A percentile compares a stretch with the other conserved stretches of the same genome.
These are phyloP conservation scores for Trichosporon coremiiforme DNA, from an alignment of 1,284 basidiomycete species.

Conservation along the genomic window DNA sequence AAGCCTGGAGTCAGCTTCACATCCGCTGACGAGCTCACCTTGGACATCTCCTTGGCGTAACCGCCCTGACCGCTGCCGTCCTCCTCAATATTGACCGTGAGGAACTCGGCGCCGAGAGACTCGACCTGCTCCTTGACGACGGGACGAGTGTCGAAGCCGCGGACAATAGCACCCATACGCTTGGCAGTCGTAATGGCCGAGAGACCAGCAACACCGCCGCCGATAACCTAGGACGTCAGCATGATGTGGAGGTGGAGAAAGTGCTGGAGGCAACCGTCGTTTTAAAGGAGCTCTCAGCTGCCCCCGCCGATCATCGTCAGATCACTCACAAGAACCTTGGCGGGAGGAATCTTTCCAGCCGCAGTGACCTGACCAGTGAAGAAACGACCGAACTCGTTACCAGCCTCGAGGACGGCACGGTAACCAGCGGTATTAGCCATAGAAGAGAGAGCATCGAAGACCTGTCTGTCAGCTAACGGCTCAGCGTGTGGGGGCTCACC, in stretches of 20 bases:
- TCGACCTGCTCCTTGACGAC: constrained; percentile 82
- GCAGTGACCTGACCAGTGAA: constrained; percentile 84
- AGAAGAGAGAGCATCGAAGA: constrained; percentile 82
- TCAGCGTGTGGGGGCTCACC: constrained; percentile 57
- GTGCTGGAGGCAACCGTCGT: too few species aligned
- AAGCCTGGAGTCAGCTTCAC: constrained; percentile 51
- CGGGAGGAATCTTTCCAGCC: constrained; percentile 74
- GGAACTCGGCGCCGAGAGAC: constrained; percentile 79
- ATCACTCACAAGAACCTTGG: constrained; percentile 82
- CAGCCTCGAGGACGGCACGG: constrained; percentile 81
- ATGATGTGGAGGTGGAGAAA: not conserved
- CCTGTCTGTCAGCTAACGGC: constrained; percentile 58
- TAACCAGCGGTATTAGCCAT: constrained; percentile 88
- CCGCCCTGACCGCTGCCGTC: constrained; percentile 77
- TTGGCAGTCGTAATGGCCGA: constrained; percentile 78
- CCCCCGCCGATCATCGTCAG: too few species aligned
- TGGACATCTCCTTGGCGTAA: constrained; percentile 87
- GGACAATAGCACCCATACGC: constrained; percentile 78
- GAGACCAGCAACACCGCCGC: constrained; percentile 79
- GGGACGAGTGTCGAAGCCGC: constrained; percentile 79
- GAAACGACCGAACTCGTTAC: constrained; percentile 81
- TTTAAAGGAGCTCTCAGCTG: too few species aligned
- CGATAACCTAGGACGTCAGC: constrained; percentile 61
- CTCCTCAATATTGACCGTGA: constrained; percentile 74
- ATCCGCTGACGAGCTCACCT: constrained; percentile 59